Conservation (phyloP, 257 asterid species). For the Gynochthodes officinalis region DNA sequence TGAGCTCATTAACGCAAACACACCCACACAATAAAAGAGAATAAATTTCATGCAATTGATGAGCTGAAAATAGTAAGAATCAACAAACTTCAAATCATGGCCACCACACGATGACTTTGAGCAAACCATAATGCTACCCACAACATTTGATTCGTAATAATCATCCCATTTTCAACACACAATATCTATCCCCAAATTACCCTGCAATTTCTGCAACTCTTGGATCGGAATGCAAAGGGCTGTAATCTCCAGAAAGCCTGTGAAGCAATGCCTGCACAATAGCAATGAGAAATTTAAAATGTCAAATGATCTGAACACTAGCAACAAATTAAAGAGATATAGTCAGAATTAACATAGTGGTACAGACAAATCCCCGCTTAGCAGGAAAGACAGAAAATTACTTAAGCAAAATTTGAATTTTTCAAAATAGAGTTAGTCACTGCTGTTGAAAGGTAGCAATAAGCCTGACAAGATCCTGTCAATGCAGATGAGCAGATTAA, state of each 20-base stretch:
- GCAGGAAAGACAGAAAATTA: background rate
- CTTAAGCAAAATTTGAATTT: background rate
- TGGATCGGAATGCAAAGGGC: conserved; percentile 97
- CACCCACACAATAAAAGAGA: background rate
- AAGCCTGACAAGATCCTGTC: background rate
- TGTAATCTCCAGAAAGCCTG: conserved; percentile 97
- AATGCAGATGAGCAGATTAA: conserved; percentile 1
- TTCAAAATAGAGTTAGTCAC: background rate
- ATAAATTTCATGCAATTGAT: background rate
- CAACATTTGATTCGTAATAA: background rate
- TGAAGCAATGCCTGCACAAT: conserved; percentile 80
- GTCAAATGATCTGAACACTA: background rate
- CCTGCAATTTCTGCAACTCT: conserved; percentile 75
- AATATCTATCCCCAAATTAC: conserved; percentile 31
- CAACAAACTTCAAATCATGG: background rate
- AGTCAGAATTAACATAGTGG: background rate
- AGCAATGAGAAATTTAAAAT: conserved; percentile 15
- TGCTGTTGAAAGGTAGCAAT: background rate
- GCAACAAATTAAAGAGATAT: background rate
- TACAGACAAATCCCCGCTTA: background rate
- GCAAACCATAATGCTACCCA: background rate
- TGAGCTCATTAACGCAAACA: background rate
- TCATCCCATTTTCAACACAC: background rate
- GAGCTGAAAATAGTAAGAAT: background rate
- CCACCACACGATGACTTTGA: background rate